Evolutionary conservation across 306 rosid species (phyloP), one percentile per base, ranked within the genome.

Genomic region (Arachis hypogaea): DNA sequence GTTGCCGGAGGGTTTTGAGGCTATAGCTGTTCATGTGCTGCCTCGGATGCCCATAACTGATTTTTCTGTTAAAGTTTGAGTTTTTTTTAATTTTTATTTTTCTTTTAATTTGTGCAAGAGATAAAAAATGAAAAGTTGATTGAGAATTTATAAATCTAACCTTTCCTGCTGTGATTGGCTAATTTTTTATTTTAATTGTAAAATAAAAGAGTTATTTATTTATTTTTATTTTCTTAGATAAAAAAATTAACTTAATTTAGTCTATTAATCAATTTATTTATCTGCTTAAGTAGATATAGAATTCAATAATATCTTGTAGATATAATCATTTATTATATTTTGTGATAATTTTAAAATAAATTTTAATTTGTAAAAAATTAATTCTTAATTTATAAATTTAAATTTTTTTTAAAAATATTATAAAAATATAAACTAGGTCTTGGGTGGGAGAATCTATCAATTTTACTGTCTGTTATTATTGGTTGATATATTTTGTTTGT

Each of bases 1-100:
- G 2, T 16, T 87, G 65, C 98, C 96, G 36, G 2, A 30, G 22
- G 96, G 91, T 1, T 73, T 86, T 41, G 86, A 89, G 22, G 87
- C 87, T 3, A 79, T 89, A 55, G 88, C 91, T 12, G 74, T 94
- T 49, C 97, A 91, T 38, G 51, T 91, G 58, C 60, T 94, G 78
- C 96, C 96, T 0, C 61, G 97, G 71, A 88, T 88, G 88, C 82
- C 87, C 49, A 66, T 28, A 14, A 12, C 46, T 30, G 42, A 60
- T 30, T 43, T 60, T 40, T 22, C 63, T 3, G 11, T 16, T 44
- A 0, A 14, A 41, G 65, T 22, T 8, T 71, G 69, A 81, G 11
- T 9, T 54, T 63, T 6, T 22, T 38, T 12, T 9, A 11, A 2
- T 33, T 33, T 33, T 33, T 33, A 33, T 33, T 33, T 50, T 29